Base-by-base conservation (phyloP, 805 yeast genomes). In the Wickerhamiella kurtzmanii region DNA sequence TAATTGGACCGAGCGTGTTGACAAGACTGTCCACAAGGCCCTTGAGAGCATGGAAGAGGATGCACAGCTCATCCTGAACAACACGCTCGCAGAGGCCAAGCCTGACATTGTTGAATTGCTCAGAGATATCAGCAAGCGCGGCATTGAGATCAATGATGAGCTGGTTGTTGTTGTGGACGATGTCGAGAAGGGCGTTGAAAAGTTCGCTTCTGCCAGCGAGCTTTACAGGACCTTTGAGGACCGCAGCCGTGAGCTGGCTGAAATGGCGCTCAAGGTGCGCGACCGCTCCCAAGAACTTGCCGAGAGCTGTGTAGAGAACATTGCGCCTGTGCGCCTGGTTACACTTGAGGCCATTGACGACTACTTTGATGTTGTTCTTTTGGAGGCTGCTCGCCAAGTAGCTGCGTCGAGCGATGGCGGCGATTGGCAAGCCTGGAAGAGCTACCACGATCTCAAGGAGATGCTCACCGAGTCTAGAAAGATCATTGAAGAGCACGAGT, bases 401-500 rank as follows among this genome's bases (percentile, higher is more conserved):
- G 55, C 50, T 35, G 49, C 36, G 38, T 49, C 45, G 22, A 49
- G 44, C 21, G 60, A 50, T 8, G 81, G 81, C 72, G 77, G 79
- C 65, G 58, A 63, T 56, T 50, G 53, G 43, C 49, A 48, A 19
- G 51, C 48, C 32, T 54, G 57, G 49, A 50, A 48, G 45, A 48
- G 46, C 16, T 53, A 51, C 51, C 44, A 49, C 35, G 32, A 38
- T 35, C 51, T 57, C 45, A 58, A 56, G 46, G 54, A 52, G 46
- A 25, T 43, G 41, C 47, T 54, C 37, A 48, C 38, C 36, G 46
- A 42, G 20, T 36, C 44, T 35, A 57, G 60, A 22, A 36, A 46
- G 22, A 35, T 32, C 16, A 44, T 57, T 18, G 58, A 52, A 46
- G 38, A 20, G n/a, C 46, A 53, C 43, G 55, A 52, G 32, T 45